Conservation (phyloP, 306 rosid genomes). For the Neltuma alba region DNA sequence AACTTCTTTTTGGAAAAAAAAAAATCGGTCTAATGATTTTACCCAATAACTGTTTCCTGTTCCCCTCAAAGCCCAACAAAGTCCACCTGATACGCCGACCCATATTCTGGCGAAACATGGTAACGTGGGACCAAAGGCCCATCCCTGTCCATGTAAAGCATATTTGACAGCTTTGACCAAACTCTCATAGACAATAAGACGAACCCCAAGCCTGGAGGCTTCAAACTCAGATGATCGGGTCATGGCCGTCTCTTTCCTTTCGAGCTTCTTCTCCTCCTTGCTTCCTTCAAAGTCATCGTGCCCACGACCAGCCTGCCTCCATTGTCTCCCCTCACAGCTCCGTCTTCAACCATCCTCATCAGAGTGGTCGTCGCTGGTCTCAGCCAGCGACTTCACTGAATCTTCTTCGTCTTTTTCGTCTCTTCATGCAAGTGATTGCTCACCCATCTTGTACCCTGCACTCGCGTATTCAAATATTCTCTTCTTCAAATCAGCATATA, state of each 20-base stretch:
- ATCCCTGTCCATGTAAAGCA: neutral
- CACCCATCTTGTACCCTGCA: conserved; percentile 55
- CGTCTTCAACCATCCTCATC: conserved; percentile 3
- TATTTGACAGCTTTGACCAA: neutral
- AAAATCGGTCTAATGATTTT: neutral
- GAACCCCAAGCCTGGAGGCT: neutral
- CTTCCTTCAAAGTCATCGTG: neutral
- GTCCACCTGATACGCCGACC: neutral
- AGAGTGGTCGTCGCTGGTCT: neutral
- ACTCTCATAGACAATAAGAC: neutral
- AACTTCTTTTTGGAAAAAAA: neutral
- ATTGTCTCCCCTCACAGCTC: neutral
- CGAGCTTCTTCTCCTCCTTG: neutral
- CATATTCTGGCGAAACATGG: neutral
- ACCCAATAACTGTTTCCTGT: too few relatives aligned
- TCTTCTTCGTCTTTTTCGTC: conserved; percentile 35
- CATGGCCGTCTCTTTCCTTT: conserved; percentile 28
- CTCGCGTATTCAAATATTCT: conserved; percentile 54
- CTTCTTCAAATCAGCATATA: conserved; percentile 54
- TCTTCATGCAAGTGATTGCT: neutral
- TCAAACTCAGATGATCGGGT: neutral
- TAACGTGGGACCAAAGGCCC: neutral
- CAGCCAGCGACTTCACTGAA: neutral
- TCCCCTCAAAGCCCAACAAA: neutral
- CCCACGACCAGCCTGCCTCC: neutral